Conservation (phyloP, 2,329 filamentous ascomycete species). For the Aureobasidium namibiae region DNA sequence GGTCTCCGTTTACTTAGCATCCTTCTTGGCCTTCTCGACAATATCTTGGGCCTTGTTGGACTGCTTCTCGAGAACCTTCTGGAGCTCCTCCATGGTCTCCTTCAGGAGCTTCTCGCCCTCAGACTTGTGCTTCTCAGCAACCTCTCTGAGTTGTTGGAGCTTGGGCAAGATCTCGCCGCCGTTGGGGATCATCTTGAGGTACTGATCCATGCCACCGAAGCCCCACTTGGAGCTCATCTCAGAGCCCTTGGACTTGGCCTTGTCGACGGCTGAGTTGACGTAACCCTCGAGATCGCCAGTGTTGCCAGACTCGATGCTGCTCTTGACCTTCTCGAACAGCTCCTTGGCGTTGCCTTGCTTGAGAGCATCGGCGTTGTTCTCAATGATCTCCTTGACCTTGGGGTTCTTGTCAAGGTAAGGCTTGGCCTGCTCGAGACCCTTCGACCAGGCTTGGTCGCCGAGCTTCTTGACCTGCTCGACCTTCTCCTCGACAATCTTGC, state of each 20-base stretch:
- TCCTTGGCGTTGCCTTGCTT: conserved; percentile 60
- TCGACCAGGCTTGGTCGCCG: conserved; percentile 64
- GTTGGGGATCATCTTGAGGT: conserved; percentile 57
- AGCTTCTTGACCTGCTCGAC: conserved; percentile 56
- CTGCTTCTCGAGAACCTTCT: conserved; percentile 55
- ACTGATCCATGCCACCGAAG: conserved; percentile 46
- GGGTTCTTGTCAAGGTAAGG: conserved; percentile 68
- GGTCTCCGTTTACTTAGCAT: conserved; percentile 26
- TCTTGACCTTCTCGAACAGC: conserved; percentile 54
- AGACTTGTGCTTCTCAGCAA: conserved; percentile 58
- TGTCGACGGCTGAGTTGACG: conserved; percentile 49
- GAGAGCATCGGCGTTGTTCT: conserved; percentile 60
- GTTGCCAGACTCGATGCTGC: conserved; percentile 54
- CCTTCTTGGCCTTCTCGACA: conserved; percentile 45
- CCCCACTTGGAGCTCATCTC: background rate
- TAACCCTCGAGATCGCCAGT: conserved; percentile 52
- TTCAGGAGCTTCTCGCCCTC: conserved; percentile 63
- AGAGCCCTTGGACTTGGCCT: conserved; percentile 47
- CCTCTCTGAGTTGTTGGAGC: conserved; percentile 54
- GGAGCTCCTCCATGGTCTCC: conserved; percentile 60
- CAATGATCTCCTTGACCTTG: conserved; percentile 63
- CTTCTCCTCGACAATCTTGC: conserved; percentile 62
- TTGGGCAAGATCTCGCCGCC: conserved; percentile 58
- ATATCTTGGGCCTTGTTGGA: conserved; percentile 51
- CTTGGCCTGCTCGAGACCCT: conserved; percentile 62